Evolutionary conservation across 1,139 yeast species (phyloP).

Genomic region (Kluyveromyces sp.): DNA sequence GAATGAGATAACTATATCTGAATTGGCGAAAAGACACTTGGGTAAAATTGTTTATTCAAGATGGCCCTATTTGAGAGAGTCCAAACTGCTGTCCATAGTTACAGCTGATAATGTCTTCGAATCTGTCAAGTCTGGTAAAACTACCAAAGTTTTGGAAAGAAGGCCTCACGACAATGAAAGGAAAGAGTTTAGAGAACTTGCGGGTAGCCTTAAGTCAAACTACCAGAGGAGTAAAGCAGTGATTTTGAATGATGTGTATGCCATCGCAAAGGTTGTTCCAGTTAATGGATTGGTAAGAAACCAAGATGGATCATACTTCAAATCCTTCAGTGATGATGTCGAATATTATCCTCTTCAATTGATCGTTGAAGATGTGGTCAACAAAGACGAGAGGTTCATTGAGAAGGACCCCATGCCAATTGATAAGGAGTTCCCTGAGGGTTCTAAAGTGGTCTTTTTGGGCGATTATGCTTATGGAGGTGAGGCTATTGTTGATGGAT

Average conservation of each 20-base stretch:
- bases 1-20: constrained; percentile 34
- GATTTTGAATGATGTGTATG: constrained; percentile 45
- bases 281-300: constrained; percentile 75
- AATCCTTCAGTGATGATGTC: constrained; percentile 49
- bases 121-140: constrained; percentile 33
- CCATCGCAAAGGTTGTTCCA: constrained; percentile 60
- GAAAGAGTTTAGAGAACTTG: constrained; percentile 37
- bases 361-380: constrained; percentile 65
- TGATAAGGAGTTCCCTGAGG: constrained; percentile 72
- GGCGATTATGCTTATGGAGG: constrained; percentile 89
- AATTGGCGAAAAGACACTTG: constrained; percentile 53
- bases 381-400: constrained; percentile 65
- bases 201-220: constrained; percentile 33
- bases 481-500: constrained; percentile 67
- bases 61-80: constrained; percentile 89
- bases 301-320: constrained; percentile 68
- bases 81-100: constrained; percentile 57
- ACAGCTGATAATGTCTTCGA: constrained; percentile 51
- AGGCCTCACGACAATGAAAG: constrained; percentile 40
- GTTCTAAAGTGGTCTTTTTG: constrained; percentile 67
- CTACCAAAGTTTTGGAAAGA: constrained; percentile 33
- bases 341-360: constrained; percentile 69
- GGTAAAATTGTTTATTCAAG: constrained; percentile 62
- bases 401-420: constrained; percentile 75
- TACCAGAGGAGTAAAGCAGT: constrained; percentile 53